These are phyloP conservation scores for Oenanthe sinensis DNA, from an alignment of 129 eudicot genomes.

Conservation along the genomic window DNA sequence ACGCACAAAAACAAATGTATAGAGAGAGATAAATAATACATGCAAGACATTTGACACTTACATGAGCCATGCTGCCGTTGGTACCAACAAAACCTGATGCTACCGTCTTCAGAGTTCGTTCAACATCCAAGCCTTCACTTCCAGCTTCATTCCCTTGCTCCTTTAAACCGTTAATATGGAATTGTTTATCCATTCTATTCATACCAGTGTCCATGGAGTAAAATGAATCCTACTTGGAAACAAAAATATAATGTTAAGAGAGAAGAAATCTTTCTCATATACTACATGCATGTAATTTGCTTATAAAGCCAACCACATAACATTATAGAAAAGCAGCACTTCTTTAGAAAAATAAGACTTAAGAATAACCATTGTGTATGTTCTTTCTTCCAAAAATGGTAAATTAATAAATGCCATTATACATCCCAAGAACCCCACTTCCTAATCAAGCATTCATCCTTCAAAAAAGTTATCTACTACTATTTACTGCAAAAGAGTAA, in stretches of 20 bases:
- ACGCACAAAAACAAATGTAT: background rate
- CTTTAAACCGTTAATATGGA: slow-evolving; percentile 36
- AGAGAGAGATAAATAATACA: background rate
- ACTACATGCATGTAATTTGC: background rate
- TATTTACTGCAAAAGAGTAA: background rate
- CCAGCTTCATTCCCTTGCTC: slow-evolving; percentile 23
- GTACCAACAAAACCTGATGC: slow-evolving; percentile 47
- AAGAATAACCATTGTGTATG: background rate
- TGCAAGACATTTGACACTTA: slow-evolving; percentile 23
- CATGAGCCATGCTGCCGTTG: slow-evolving; percentile 38
- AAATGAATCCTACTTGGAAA: slow-evolving; percentile 48
- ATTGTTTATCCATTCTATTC: slow-evolving; percentile 30
- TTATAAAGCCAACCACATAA: slow-evolving; percentile 1
- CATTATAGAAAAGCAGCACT: background rate
- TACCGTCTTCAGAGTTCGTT: slow-evolving; percentile 54
- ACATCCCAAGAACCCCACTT: background rate
- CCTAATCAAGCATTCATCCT: background rate
- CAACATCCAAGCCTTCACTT: slow-evolving; percentile 34
- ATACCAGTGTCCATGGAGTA: slow-evolving; percentile 37
- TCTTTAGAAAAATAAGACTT: background rate
- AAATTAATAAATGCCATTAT: background rate
- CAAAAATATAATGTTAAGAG: slow-evolving; percentile 8
- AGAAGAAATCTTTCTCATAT: background rate
- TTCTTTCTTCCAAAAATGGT: background rate
- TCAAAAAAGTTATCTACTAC: background rate